phyloP scores from a whole-genome alignment of 495 filamentous ascomycete genomes.

The Viridothelium virens region DNA sequence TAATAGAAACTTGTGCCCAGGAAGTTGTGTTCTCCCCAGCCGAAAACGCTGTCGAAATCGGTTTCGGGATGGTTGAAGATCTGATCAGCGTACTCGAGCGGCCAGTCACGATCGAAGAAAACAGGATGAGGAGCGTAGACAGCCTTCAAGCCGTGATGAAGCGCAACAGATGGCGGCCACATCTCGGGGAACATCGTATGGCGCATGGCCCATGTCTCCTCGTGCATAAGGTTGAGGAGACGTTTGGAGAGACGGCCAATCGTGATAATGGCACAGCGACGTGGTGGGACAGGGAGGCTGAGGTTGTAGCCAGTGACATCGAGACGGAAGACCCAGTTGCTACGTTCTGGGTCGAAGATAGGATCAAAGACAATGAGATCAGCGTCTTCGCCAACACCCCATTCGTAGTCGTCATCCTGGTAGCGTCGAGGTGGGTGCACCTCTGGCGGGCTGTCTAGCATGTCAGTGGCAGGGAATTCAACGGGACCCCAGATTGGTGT shows the following conservation, averaged over 20 bases:
- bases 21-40: slow-evolving; percentile 46
- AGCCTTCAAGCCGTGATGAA: slow-evolving; percentile 40
- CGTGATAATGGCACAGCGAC: slow-evolving; percentile 39
- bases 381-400: slow-evolving; percentile 55
- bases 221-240: slow-evolving; percentile 36
- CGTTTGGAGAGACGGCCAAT: slow-evolving; percentile 35
- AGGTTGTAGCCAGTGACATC: slow-evolving; percentile 38
- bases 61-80: slow-evolving; percentile 40
- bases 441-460: slow-evolving; percentile 35
- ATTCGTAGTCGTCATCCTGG: slow-evolving; percentile 44
- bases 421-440: slow-evolving; percentile 40
- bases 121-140: slow-evolving; percentile 44
- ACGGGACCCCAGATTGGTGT: slow-evolving; percentile 40
- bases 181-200: slow-evolving; percentile 40
- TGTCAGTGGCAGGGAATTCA: slow-evolving; percentile 30
- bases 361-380: slow-evolving; percentile 49
- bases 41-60: slow-evolving; percentile 37
- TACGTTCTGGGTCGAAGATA: slow-evolving; percentile 37
- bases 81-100: slow-evolving; percentile 32
- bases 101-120: slow-evolving; percentile 46
- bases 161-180: slow-evolving; percentile 35
- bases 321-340: slow-evolving; percentile 40
- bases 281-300: slow-evolving; percentile 33
- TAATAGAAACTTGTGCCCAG: slow-evolving; percentile 44
- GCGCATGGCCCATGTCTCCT: slow-evolving; percentile 31